phyloP scores from a whole-genome alignment of 2,329 filamentous ascomycete genomes.

The Aspergillus nomiae region DNA sequence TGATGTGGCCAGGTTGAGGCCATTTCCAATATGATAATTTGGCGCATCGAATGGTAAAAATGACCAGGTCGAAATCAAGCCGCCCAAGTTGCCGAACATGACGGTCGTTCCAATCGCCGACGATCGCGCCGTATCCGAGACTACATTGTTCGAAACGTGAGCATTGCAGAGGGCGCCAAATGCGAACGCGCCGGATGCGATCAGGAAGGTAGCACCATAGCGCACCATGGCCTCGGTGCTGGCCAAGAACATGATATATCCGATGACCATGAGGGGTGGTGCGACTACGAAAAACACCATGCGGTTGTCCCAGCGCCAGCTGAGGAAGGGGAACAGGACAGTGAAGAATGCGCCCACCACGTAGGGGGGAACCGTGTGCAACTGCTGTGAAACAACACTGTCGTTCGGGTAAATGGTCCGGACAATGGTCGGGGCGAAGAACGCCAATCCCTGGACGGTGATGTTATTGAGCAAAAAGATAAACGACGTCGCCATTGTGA shows the following conservation, averaged over 20 bases:
- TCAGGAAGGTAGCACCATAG: constrained; percentile 72
- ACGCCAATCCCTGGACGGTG: constrained; percentile 70
- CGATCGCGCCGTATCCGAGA: constrained; percentile 69
- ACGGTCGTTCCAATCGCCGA: constrained; percentile 68
- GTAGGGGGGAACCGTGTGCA: constrained; percentile 72
- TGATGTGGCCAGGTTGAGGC: constrained; percentile 67
- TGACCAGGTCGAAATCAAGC: constrained; percentile 66
- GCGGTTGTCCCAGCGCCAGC: constrained; percentile 62
- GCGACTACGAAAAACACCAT: constrained; percentile 62
- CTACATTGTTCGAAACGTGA: constrained; percentile 69
- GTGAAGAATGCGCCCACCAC: constrained; percentile 68
- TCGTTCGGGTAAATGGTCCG: constrained; percentile 65
- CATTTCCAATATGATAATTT: constrained; percentile 71
- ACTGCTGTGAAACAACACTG: constrained; percentile 64
- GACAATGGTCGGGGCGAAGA: constrained; percentile 72
- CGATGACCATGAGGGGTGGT: constrained; percentile 66
- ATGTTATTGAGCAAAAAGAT: constrained; percentile 69
- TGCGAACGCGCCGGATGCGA: constrained; percentile 64
- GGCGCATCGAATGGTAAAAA: constrained; percentile 66
- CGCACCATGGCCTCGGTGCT: constrained; percentile 54
- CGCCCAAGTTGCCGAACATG: constrained; percentile 73
- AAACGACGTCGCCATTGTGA: constrained; percentile 59
- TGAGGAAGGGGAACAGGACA: constrained; percentile 61
- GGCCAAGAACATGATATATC: constrained; percentile 72
- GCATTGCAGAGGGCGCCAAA: constrained; percentile 68